phyloP scores from a whole-genome alignment of 164 flowering plant genomes.

The Akebia trifoliata region DNA sequence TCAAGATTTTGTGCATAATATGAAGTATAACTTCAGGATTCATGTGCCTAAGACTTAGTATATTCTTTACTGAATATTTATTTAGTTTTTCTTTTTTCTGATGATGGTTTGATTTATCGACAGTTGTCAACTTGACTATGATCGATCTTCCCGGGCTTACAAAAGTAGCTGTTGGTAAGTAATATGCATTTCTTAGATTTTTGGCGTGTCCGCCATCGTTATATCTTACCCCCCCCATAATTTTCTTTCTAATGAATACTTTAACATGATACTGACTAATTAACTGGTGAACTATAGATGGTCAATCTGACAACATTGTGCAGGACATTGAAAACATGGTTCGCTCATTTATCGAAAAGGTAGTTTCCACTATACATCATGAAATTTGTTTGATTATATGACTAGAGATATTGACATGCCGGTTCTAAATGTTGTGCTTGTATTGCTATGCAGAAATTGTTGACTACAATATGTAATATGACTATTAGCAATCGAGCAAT shows the following conservation, averaged over 20 bases:
- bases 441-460: no score
- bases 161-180: constrained; percentile 97
- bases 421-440: no score
- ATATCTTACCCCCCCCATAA: no score
- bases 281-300: constrained; percentile 36
- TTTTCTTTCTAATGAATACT: neutral
- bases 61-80: no score
- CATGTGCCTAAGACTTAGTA: no score
- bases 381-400: neutral
- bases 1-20: no score
- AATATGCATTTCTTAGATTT: neutral
- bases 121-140: constrained; percentile 97
- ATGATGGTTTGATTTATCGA: constrained; percentile 10
- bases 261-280: constrained; percentile 5
- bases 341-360: constrained; percentile 83
- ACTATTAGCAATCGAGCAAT: no score
- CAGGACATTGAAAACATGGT: constrained; percentile 85
- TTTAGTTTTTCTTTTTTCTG: no score
- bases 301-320: constrained; percentile 74
- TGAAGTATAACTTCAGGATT: no score
- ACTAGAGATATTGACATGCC: no score
- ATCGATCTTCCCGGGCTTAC: constrained; percentile 99
- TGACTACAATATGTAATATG: no score
- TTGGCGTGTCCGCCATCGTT: neutral
- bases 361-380: constrained; percentile 9